These are phyloP conservation scores for Vitis labrusca DNA, from an alignment of 164 flowering plant species.

Conservation along the genomic window DNA sequence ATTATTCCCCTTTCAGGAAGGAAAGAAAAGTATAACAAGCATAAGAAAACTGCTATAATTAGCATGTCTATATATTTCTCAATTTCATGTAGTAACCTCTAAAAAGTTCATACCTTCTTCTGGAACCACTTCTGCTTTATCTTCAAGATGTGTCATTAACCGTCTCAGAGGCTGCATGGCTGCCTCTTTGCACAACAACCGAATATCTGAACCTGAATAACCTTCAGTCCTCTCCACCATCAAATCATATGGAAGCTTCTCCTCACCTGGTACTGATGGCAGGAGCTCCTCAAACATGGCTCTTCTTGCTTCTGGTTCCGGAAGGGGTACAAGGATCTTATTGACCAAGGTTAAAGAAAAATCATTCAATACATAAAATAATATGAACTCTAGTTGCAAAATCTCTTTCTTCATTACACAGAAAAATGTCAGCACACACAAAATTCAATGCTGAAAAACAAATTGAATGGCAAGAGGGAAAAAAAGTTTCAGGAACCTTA, in stretches of 20 bases:
- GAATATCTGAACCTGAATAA: constrained; percentile 95
- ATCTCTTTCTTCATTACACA: neutral
- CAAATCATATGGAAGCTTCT: constrained; percentile 67
- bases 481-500: too few relatives aligned
- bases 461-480: neutral
- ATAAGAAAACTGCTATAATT: too few relatives aligned
- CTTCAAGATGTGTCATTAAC: constrained; percentile 69
- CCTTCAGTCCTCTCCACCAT: constrained; percentile 85
- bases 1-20: too few relatives aligned
- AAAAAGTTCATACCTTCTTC: constrained; percentile 70
- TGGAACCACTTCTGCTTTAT: constrained; percentile 56
- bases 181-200: constrained; percentile 93
- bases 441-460: neutral
- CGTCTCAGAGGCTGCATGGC: constrained; percentile 99
- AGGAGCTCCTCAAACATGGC: constrained; percentile 95
- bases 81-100: too few relatives aligned
- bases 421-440: neutral
- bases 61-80: too few relatives aligned
- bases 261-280: constrained; percentile 46
- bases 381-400: neutral
- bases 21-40: too few relatives aligned
- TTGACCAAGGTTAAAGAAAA: constrained; percentile 29
- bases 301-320: constrained; percentile 96
- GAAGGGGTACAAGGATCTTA: constrained; percentile 98
- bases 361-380: neutral